Evolutionary conservation across 768 basidiomycete genomes (phyloP), one percentile per base, ranked within the genome.

Genomic region (Cystofilobasidium bisporidii): DNA sequence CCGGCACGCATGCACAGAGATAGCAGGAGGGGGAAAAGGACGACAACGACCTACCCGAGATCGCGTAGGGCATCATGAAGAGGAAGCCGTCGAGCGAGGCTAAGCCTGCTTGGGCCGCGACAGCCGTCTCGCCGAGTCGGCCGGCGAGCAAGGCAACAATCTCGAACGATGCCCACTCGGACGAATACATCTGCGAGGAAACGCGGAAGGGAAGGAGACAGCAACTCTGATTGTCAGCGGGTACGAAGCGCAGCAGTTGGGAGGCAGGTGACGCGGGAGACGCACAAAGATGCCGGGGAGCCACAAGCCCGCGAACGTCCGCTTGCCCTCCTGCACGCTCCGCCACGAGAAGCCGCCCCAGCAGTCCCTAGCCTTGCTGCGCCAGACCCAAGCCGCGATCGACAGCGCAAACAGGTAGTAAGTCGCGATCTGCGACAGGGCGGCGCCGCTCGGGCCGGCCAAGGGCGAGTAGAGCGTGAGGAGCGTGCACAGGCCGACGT

Each of bases 81-180:
- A 89, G 77, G 71, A 88, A 32, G 8, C 53, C 53, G 53, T 59
- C 65, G 20, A 68, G 43, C 3, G 65, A 60, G 17, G 61, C 48
- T 10, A 68, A 18, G 1, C 67, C 83, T 0, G 86, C 85, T 71
- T 89, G 88, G 1, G 86, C 87, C 4, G 86, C 86, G 41, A 89
- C 80, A 0, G 86, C 79, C 38, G 86, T 74, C n/a, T 81, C 73
- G 10, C 87, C 87, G 4, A 89, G 79, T 24, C 83, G 80, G 5
- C 87, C 88, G 3, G 88, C 88, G 22, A 86, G 85, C 28, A 89
- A 78, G 5, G 88, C 86, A 15, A 89, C 87, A 45, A 89, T 87
- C 73, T 89, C 88, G 71, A 89, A 89, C 0, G 87, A 86, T 53
- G 85, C 85, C 87, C 87, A 89, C 79, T 89, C 88, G 4, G 87